phyloP scores from a whole-genome alignment of 225 moss, liverwort and hornwort species.

The Sphagnum tenellum region DNA sequence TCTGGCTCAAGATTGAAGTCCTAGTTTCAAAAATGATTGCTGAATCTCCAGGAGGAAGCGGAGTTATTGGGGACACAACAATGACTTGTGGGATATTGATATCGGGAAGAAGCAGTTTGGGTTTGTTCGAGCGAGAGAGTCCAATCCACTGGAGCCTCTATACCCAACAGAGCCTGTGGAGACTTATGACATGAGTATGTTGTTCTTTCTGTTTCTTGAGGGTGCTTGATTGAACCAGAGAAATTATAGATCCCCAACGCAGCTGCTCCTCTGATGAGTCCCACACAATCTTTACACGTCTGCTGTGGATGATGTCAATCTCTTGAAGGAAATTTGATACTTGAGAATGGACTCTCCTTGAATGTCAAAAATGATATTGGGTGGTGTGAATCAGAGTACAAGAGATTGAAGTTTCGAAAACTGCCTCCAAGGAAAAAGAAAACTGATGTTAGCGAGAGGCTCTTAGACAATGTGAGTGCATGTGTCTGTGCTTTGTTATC shows the following conservation, averaged over 20 bases:
- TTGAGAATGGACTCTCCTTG: background rate
- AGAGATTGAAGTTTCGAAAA: conserved; percentile 56
- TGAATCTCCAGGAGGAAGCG: conserved; percentile 43
- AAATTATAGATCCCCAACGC: too few relatives aligned
- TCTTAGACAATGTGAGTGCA: conserved; percentile 59
- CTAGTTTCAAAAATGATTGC: background rate
- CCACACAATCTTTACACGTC: too few relatives aligned
- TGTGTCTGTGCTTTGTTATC: too few relatives aligned
- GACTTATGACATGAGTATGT: conserved; percentile 67
- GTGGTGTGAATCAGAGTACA: conserved; percentile 39
- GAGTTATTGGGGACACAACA: conserved; percentile 47
- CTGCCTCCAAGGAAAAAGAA: conserved; percentile 55
- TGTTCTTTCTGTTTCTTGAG: background rate
- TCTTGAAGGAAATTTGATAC: background rate
- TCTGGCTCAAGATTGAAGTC: too few relatives aligned
- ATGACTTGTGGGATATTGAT: conserved; percentile 74
- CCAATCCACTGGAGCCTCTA: conserved; percentile 78
- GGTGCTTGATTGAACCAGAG: too few relatives aligned
- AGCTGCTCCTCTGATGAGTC: too few relatives aligned
- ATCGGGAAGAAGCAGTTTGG: conserved; percentile 73
- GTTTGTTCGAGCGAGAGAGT: conserved; percentile 62
- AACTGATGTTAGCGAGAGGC: conserved; percentile 64
- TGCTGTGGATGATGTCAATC: too few relatives aligned
- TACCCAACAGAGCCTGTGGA: conserved; percentile 72
- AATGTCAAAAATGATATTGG: background rate